These are phyloP conservation scores for Leccinum uliginosum DNA, from an alignment of 768 basidiomycete genomes.

Conservation along the genomic window DNA sequence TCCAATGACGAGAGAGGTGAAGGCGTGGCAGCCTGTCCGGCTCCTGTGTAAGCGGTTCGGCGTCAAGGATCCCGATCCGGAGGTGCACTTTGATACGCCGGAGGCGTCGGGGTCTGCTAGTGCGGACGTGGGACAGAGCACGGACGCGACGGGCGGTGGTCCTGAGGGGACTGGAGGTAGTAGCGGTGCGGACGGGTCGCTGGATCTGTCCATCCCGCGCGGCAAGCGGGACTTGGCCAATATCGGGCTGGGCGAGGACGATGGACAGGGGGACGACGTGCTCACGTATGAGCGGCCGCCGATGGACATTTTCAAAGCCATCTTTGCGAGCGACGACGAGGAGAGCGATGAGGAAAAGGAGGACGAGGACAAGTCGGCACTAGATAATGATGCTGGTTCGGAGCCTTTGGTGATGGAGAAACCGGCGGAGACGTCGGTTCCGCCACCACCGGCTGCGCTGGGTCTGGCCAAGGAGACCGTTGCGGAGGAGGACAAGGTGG, in stretches of 20 bases:
- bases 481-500: constrained; percentile 15
- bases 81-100: constrained; percentile 33
- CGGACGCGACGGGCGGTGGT: constrained; percentile 1
- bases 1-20: constrained; percentile 70
- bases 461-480: not conserved
- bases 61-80: constrained; percentile 75
- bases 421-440: not conserved
- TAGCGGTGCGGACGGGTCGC: not conserved
- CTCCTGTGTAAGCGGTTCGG: constrained; percentile 93
- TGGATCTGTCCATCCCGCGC: not conserved
- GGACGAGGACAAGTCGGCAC: constrained; percentile 23
- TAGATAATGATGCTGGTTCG: constrained; percentile 3
- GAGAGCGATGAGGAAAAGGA: constrained; percentile 66
- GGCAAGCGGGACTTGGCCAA: constrained; percentile 66
- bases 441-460: not conserved
- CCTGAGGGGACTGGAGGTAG: not conserved
- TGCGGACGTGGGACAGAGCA: constrained; percentile 4
- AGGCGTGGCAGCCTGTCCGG: constrained; percentile 74
- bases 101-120: constrained; percentile 21
- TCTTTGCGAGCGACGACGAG: constrained; percentile 94
- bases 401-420: constrained; percentile 3
- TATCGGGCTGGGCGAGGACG: constrained; percentile 90
- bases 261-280: constrained; percentile 81
- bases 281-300: constrained; percentile 84
- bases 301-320: constrained; percentile 95